A percentile compares a stretch with the other conserved stretches of the same genome.
Conservation (phyloP, 73 alveolate species). For the Effrenium voratum region DNA sequence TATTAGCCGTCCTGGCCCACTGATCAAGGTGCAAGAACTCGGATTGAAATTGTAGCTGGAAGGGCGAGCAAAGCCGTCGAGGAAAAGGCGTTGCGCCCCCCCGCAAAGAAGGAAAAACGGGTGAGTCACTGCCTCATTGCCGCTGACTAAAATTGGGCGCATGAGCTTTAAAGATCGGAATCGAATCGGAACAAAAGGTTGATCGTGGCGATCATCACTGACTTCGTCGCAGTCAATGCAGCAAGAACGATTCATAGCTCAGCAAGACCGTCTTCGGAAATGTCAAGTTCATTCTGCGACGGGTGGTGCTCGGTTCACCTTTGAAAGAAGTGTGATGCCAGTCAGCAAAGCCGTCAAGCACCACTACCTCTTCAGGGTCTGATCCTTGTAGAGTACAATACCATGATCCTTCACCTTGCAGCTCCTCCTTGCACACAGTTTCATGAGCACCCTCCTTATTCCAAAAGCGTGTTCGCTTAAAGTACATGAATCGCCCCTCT, state of each 20-base stretch:
- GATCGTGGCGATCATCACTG: too few species aligned
- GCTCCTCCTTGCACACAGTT: constrained; percentile 29
- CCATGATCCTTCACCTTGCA: constrained; percentile 16
- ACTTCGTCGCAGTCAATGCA: not conserved
- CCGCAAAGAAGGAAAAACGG: too few species aligned
- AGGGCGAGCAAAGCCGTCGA: too few species aligned
- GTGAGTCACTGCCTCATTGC: too few species aligned
- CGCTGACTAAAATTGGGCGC: too few species aligned
- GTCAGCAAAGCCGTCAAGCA: constrained; percentile 53
- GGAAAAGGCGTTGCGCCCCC: too few species aligned
- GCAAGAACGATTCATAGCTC: not conserved
- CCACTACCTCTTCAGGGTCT: constrained; percentile 28
- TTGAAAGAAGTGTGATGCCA: not conserved
- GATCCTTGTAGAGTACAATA: not conserved
- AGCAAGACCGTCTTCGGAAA: constrained; percentile 16
- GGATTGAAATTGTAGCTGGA: too few species aligned
- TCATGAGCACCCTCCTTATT: not conserved
- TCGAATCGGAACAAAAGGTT: too few species aligned
- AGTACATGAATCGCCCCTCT: constrained; percentile 61
- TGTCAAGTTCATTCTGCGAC: not conserved
- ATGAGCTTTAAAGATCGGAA: too few species aligned
- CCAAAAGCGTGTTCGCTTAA: constrained; percentile 33
- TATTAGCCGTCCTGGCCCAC: too few species aligned
- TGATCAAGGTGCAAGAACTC: too few species aligned
- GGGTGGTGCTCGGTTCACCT: not conserved